Percentiles rank a stretch among this genome's conserved stretches.
phyloP scores from a whole-genome alignment of 2,329 filamentous ascomycete genomes.

The Trichophyton simii region DNA sequence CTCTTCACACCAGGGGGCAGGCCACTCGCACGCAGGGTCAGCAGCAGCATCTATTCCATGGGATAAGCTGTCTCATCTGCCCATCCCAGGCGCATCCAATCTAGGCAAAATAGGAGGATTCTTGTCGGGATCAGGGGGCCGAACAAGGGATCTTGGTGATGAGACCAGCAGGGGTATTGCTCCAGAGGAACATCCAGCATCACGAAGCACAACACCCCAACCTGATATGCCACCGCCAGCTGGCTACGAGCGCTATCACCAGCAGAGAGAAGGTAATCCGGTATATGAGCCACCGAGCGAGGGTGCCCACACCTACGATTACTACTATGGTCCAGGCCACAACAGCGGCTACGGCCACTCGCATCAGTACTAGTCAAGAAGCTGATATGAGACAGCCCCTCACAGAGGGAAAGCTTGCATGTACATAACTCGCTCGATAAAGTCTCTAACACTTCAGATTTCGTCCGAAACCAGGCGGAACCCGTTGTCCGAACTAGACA shows the following conservation, averaged over 20 bases:
- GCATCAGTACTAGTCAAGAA: neutral
- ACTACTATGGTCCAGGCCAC: constrained; percentile 10
- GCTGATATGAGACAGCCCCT: no score
- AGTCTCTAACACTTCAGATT: neutral
- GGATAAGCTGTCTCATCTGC: constrained; percentile 23
- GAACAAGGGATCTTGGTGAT: neutral
- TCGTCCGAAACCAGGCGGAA: neutral
- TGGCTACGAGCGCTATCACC: constrained; percentile 15
- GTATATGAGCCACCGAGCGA: constrained; percentile 15
- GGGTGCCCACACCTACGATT: constrained; percentile 15
- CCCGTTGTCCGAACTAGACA: neutral
- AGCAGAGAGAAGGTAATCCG: constrained; percentile 2
- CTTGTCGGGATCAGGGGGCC: constrained; percentile 13
- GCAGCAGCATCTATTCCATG: constrained; percentile 21
- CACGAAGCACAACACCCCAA: neutral
- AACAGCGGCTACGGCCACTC: neutral
- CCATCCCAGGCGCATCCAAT: constrained; percentile 29
- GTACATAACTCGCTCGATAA: neutral
- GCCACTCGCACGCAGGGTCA: neutral
- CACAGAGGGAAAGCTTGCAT: neutral
- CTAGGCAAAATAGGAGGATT: constrained; percentile 25
- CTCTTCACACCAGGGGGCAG: neutral
- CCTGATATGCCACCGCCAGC: constrained; percentile 7
- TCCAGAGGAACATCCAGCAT: neutral
- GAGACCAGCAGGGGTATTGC: constrained; percentile 2